A percentile compares a stretch with the other conserved stretches of the same genome.
These are phyloP conservation scores for Kodamaea plutei DNA, from an alignment of 1,139 yeast species.

Conservation along the genomic window DNA sequence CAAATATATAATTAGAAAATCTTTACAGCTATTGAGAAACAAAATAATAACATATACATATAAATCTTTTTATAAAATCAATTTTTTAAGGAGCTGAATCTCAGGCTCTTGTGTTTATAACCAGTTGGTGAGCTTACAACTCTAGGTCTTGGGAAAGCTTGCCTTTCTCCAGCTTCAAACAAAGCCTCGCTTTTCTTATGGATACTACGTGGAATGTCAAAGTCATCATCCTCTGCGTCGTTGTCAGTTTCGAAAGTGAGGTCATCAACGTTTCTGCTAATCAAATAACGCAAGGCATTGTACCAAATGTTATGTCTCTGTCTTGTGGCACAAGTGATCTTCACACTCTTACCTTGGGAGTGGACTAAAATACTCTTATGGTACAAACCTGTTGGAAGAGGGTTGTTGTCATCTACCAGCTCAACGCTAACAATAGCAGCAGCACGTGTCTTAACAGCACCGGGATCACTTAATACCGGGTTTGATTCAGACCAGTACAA, in stretches of 20 bases:
- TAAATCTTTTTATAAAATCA: too few species aligned
- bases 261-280: conserved; percentile 65
- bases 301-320: conserved; percentile 91
- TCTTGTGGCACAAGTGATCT: conserved; percentile 83
- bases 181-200: conserved; percentile 8
- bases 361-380: conserved; percentile 79
- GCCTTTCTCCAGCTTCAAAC: conserved; percentile 26
- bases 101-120: conserved; percentile 15
- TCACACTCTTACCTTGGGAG: conserved; percentile 64
- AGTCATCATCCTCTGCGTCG: conserved; percentile 8
- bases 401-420: conserved; percentile 80
- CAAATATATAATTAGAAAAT: too few species aligned
- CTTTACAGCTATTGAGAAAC: too few species aligned
- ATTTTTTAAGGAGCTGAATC: conserved; percentile 21
- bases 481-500: conserved; percentile 84
- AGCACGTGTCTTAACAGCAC: conserved; percentile 65
- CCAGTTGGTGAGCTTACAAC: conserved; percentile 18
- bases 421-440: conserved; percentile 79
- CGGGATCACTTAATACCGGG: conserved; percentile 72
- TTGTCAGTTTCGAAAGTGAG: conserved; percentile 40
- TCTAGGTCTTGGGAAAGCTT: conserved; percentile 29
- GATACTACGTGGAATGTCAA: conserved; percentile 2
- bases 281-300: conserved; percentile 73
- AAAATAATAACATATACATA: too few species aligned
- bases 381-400: conserved; percentile 84